Evolutionary conservation across 768 basidiomycete genomes (phyloP).

Genomic region (Tephrocybe sp.): DNA sequence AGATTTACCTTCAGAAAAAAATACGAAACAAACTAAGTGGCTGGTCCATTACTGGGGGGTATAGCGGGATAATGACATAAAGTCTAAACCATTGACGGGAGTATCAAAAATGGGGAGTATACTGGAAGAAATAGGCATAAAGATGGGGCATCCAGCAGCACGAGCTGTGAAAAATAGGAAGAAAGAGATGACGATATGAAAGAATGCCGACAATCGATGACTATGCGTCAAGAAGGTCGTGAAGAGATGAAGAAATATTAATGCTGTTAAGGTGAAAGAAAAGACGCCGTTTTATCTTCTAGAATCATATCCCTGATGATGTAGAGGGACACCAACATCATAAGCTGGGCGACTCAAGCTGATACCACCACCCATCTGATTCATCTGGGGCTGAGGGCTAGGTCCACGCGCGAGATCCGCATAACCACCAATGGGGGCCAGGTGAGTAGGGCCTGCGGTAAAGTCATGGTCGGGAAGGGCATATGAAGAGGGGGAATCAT

Average conservation of each 20-base stretch:
- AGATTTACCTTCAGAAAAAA: too few relatives aligned
- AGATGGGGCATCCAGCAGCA: slow-evolving; percentile 29
- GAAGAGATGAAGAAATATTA: slow-evolving; percentile 4
- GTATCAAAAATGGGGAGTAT: not conserved
- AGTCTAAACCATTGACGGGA: slow-evolving; percentile 2
- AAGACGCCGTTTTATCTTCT: slow-evolving; percentile 7
- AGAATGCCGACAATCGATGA: slow-evolving; percentile 14
- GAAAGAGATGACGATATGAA: slow-evolving; percentile 2
- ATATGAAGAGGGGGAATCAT: slow-evolving; percentile 31
- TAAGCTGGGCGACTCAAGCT: slow-evolving; percentile 49
- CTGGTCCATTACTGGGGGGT: slow-evolving; percentile 14
- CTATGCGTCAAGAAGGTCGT: slow-evolving; percentile 7
- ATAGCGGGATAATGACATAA: slow-evolving; percentile 10
- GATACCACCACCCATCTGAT: slow-evolving; percentile 48
- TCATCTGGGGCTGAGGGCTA: slow-evolving; percentile 68
- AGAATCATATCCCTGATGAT: slow-evolving; percentile 52
- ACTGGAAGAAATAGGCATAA: slow-evolving; percentile 9
- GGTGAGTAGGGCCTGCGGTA: slow-evolving; percentile 55
- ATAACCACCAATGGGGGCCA: slow-evolving; percentile 76
- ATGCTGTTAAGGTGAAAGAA: slow-evolving; percentile 1
- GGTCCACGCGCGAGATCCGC: slow-evolving; percentile 79
- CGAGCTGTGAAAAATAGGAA: slow-evolving; percentile 12
- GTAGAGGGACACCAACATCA: slow-evolving; percentile 59
- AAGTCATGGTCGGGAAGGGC: slow-evolving; percentile 76
- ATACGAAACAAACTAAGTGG: not conserved